Percentiles rank a stretch among this genome's conserved stretches.
Evolutionary conservation across 2,329 filamentous ascomycete species (phyloP).

Genomic region (Tolypocladium endophyticum): DNA sequence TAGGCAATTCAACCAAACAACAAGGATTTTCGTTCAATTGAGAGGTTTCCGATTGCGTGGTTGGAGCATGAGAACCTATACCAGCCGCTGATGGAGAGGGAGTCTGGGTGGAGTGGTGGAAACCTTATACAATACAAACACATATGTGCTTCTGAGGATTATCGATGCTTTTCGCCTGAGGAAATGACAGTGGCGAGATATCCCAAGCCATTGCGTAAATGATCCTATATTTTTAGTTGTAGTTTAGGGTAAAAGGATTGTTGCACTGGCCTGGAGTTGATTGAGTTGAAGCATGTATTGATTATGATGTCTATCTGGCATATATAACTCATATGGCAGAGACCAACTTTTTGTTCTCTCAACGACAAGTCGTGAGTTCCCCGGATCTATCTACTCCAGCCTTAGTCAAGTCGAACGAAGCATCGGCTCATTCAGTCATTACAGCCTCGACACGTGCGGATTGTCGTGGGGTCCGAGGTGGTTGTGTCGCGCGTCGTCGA

Average conservation of each 20-base stretch:
- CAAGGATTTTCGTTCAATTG: not conserved
- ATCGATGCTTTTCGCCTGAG: not conserved
- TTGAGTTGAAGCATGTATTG: not conserved
- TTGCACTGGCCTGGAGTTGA: not conserved
- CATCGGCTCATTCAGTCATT: constrained; percentile 3
- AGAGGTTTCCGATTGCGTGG: not conserved
- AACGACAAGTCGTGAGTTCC: not conserved
- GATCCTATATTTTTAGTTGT: not conserved
- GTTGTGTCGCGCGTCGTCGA: constrained; percentile 17
- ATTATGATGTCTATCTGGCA: not conserved
- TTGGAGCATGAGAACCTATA: not conserved
- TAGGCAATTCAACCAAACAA: not conserved
- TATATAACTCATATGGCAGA: not conserved
- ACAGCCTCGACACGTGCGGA: constrained; percentile 3
- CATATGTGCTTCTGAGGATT: not conserved
- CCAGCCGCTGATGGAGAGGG: not conserved
- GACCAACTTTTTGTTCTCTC: not conserved
- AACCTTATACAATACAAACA: not conserved
- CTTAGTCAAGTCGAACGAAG: not conserved
- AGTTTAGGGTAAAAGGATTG: not conserved
- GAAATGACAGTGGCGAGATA: not conserved
- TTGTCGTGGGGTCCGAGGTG: constrained; percentile 17
- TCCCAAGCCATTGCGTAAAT: not conserved
- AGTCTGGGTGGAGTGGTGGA: not conserved
- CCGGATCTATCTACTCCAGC: not conserved